phyloP scores from a whole-genome alignment of 805 yeast species.

The Zygotorulaspora danielsina region DNA sequence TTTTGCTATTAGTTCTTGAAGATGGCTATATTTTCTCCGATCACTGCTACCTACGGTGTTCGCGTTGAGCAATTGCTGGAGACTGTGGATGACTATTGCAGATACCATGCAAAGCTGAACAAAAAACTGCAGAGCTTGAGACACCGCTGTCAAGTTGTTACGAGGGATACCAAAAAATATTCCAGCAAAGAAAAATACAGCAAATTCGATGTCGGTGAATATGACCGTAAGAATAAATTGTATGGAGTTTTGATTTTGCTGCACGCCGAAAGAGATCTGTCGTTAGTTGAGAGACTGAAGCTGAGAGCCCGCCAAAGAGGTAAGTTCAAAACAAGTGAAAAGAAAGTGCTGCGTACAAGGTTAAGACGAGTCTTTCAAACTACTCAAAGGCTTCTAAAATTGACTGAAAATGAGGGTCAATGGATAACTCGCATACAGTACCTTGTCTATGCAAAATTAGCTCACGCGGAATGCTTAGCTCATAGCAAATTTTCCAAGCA shows the following conservation, averaged over 20 bases:
- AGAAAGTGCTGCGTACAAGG: constrained; percentile 55
- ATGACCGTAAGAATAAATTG: constrained; percentile 43
- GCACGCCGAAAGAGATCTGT: constrained; percentile 68
- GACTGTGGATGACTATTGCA: constrained; percentile 63
- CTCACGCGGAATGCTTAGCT: constrained; percentile 42
- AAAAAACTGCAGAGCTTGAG: constrained; percentile 61
- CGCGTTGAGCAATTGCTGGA: constrained; percentile 61
- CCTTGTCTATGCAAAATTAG: constrained; percentile 44
- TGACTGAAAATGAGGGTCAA: constrained; percentile 41
- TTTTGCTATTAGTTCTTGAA: neutral
- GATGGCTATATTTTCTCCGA: constrained; percentile 32
- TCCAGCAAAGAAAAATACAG: constrained; percentile 45
- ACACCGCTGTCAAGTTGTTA: constrained; percentile 56
- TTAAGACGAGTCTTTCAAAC: constrained; percentile 57
- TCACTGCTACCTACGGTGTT: constrained; percentile 41
- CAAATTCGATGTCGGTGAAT: constrained; percentile 46
- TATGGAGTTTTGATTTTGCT: constrained; percentile 58
- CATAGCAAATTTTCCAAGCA: constrained; percentile 27
- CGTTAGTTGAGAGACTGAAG: constrained; percentile 30
- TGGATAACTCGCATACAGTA: constrained; percentile 37
- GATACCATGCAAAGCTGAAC: constrained; percentile 60
- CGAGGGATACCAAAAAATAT: constrained; percentile 64
- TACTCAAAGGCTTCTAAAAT: constrained; percentile 41
- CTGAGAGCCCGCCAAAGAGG: constrained; percentile 32
- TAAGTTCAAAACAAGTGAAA: constrained; percentile 32